phyloP scores from a whole-genome alignment of 768 basidiomycete species.

The Mycena olivaceomarginata region DNA sequence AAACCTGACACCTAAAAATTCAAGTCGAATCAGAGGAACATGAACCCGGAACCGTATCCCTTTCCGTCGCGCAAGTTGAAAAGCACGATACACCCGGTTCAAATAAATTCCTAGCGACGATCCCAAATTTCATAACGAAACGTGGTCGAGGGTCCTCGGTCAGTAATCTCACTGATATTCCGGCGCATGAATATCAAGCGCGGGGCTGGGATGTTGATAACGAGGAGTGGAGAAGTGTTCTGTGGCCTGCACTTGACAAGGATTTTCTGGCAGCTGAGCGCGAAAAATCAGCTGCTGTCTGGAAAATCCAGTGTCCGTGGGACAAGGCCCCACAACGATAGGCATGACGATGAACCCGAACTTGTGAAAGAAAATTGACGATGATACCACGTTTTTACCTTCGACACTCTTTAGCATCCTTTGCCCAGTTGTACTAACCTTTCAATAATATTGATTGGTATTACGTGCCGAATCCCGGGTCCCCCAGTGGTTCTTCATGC shows the following conservation, averaged over 20 bases:
- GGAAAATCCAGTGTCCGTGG: slow-evolving; percentile 19
- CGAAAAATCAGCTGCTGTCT: background rate
- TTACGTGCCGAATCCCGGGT: background rate
- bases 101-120: background rate
- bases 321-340: background rate
- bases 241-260: slow-evolving; percentile 27
- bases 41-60: slow-evolving; percentile 8
- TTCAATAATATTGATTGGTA: background rate
- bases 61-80: slow-evolving; percentile 6
- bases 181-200: slow-evolving; percentile 2
- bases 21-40: background rate
- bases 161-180: background rate
- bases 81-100: background rate
- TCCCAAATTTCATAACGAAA: background rate
- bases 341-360: background rate
- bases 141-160: background rate
- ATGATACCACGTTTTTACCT: background rate
- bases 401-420: background rate
- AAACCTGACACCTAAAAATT: too few relatives aligned
- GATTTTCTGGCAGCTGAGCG: slow-evolving; percentile 16
- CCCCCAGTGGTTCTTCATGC: too few relatives aligned
- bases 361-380: background rate
- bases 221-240: slow-evolving; percentile 12
- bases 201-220: slow-evolving; percentile 21
- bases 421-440: background rate